Percentiles rank a stretch among this genome's conserved stretches.
phyloP scores from a whole-genome alignment of 1,284 basidiomycete species.

The Psilocybe mexicana region DNA sequence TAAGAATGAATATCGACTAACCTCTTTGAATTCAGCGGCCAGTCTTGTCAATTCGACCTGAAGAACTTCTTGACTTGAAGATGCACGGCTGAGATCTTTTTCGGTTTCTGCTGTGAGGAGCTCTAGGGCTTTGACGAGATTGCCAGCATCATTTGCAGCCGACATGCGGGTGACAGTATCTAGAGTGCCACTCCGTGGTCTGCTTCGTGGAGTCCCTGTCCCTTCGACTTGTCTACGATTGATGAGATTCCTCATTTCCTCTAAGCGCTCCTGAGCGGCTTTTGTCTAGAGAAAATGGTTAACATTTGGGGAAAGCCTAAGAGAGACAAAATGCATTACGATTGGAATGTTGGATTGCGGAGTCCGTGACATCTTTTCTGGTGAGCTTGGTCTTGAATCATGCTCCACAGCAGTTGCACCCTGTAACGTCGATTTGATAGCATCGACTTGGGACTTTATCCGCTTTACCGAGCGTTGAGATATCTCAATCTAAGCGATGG shows the following conservation, averaged over 20 bases:
- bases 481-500: slow-evolving; percentile 55
- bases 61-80: slow-evolving; percentile 53
- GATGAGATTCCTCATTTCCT: slow-evolving; percentile 77
- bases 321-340: slow-evolving; percentile 33
- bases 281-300: slow-evolving; percentile 47
- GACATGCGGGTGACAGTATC: slow-evolving; percentile 32
- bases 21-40: slow-evolving; percentile 57
- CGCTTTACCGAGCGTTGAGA: slow-evolving; percentile 68
- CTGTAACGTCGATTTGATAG: slow-evolving; percentile 31
- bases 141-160: slow-evolving; percentile 27
- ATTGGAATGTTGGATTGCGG: slow-evolving; percentile 42
- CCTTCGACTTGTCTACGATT: slow-evolving; percentile 54
- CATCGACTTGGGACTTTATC: slow-evolving; percentile 62
- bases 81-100: slow-evolving; percentile 48
- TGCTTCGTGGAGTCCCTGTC: slow-evolving; percentile 47
- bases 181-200: slow-evolving; percentile 36
- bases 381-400: slow-evolving; percentile 49
- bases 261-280: slow-evolving; percentile 71
- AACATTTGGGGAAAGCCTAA: background rate
- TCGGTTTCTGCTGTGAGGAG: slow-evolving; percentile 61
- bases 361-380: slow-evolving; percentile 52
- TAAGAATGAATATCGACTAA: slow-evolving; percentile 27
- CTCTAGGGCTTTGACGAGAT: slow-evolving; percentile 43
- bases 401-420: slow-evolving; percentile 31
- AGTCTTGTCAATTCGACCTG: slow-evolving; percentile 49